These are phyloP conservation scores for Cordyceps pruinosa DNA, from an alignment of 2,329 filamentous ascomycete species.

Conservation along the genomic window DNA sequence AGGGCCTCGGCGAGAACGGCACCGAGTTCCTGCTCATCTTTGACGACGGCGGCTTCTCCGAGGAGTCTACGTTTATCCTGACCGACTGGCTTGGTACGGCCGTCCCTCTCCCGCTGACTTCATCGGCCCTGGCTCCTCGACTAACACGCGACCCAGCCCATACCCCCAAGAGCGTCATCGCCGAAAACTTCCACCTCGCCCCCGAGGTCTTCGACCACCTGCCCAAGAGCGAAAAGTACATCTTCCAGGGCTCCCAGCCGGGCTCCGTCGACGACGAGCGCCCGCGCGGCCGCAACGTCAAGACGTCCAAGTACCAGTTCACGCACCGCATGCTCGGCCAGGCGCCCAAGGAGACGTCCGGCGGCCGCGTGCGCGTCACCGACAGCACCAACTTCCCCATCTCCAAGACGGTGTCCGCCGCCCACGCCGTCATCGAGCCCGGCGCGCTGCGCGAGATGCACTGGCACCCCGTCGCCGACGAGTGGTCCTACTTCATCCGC, in stretches of 20 bases:
- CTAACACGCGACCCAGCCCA: constrained; percentile 36
- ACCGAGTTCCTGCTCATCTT: constrained; percentile 44
- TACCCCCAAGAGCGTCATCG: constrained; percentile 63
- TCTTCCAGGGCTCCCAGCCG: constrained; percentile 64
- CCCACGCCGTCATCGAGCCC: constrained; percentile 63
- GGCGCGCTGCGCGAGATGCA: constrained; percentile 73
- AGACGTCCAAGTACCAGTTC: constrained; percentile 62
- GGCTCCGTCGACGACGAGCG: constrained; percentile 59
- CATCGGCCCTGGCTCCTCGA: constrained; percentile 12
- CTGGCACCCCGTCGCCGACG: constrained; percentile 74
- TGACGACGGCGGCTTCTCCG: constrained; percentile 45
- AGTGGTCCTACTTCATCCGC: constrained; percentile 73
- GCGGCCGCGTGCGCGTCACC: constrained; percentile 65
- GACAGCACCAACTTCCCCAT: constrained; percentile 72
- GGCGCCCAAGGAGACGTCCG: constrained; percentile 56
- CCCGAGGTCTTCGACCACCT: constrained; percentile 64
- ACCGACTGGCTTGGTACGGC: constrained; percentile 62
- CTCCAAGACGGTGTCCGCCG: constrained; percentile 65
- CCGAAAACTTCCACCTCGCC: constrained; percentile 68
- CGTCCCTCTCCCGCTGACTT: background rate
- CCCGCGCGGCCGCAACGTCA: constrained; percentile 53
- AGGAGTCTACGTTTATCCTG: constrained; percentile 63
- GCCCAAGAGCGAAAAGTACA: constrained; percentile 64
- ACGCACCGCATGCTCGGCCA: constrained; percentile 67
- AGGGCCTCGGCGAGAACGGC: constrained; percentile 60